Evolutionary conservation across 2,329 filamentous ascomycete species (phyloP), one percentile per base, ranked within the genome.

Genomic region (Dothideomycetidae sp.): DNA sequence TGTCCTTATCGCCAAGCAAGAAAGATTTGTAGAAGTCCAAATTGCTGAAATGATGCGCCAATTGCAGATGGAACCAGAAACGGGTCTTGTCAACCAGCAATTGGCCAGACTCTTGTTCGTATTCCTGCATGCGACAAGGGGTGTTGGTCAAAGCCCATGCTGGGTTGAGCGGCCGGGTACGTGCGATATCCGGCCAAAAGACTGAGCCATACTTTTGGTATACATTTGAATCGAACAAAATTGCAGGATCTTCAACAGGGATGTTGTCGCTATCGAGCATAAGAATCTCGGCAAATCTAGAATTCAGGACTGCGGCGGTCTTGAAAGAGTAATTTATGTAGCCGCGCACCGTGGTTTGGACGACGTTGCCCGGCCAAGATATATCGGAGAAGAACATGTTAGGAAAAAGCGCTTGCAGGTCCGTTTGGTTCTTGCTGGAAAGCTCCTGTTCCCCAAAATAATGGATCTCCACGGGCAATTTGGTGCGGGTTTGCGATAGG

Each of bases 161-260:
- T 1, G 50, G 50, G 30, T 53, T 50, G 10, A 51, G 42, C 10
- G 40, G 37, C 12, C 50, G 49, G 4, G 54, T 57, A 10, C 55
- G 55, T 13, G 54, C 48, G 38, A 57, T 55, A 36, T 59, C 56
- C 10, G 56, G 56, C 54, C 55, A 59, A 45, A 59, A 58, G 14
- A 58, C 36, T 9, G 52, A 52, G 36, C 53, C 54, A 39, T 46
- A 53, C 34, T 53, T 46, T 16, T 48, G 44, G 32, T 50, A 50
- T 4, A 36, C 37, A 2, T 42, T 26, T 2, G 54, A 55, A 21
- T 53, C 46, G 37, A 44, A 58, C 5, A 59, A 44, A 4, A 34
- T 32, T 13, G 43, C 51, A 2, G 54, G 54, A 28, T 50, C 49
- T 10, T 51, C 39, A 19, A 52, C 40, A n/a, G 55, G 54, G 31